phyloP scores from a whole-genome alignment of 2,329 filamentous ascomycete genomes.

The Cercospora beticola region DNA sequence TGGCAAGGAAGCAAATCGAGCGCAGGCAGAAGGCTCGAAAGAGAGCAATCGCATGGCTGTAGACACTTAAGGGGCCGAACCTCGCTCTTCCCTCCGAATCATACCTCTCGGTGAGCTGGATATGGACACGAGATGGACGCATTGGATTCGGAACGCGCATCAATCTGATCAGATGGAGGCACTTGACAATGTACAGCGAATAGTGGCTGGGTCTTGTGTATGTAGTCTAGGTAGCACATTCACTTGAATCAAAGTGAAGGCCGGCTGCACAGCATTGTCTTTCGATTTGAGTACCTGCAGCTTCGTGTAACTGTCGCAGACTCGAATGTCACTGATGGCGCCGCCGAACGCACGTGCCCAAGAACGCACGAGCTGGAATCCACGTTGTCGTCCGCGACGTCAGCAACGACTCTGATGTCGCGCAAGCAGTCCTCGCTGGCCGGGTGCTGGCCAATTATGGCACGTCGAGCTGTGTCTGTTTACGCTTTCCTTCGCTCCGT shows the following conservation, averaged over 20 bases:
- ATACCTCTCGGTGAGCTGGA: not conserved
- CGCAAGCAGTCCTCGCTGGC: not conserved
- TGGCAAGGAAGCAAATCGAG: not conserved
- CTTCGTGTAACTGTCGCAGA: not conserved
- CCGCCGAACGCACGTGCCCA: constrained; percentile 3
- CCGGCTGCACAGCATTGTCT: not conserved
- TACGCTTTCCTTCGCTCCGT: not conserved
- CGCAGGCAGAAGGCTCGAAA: not conserved
- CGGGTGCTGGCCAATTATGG: not conserved
- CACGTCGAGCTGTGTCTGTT: not conserved
- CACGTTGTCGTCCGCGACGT: not conserved
- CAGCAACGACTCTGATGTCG: not conserved
- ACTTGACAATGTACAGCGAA: not conserved
- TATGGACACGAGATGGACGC: not conserved
- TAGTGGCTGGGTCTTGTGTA: not conserved
- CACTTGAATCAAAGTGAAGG: not conserved
- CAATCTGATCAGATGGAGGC: not conserved
- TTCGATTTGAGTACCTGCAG: constrained; percentile 2
- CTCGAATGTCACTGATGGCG: not conserved
- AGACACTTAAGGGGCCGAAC: not conserved
- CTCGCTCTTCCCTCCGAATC: not conserved
- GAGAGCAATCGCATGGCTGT: not conserved
- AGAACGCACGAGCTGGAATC: constrained; percentile 1
- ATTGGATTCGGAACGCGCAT: not conserved
- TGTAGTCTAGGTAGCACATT: not conserved